Evolutionary conservation across 805 yeast genomes (phyloP).

Genomic region (Metschnikowia kofuensis): DNA sequence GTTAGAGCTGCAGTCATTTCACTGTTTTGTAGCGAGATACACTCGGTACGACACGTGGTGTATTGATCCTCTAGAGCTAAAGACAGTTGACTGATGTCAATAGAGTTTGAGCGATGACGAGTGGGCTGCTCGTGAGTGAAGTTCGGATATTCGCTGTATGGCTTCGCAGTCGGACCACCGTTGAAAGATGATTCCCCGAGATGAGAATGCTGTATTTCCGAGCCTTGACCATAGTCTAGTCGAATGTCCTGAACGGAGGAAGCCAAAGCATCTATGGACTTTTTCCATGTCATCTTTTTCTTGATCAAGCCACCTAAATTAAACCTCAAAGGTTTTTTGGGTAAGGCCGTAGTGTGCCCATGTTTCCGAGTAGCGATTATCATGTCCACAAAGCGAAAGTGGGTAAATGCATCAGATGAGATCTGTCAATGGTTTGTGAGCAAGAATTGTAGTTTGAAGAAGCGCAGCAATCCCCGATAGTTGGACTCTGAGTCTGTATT

Average conservation of each 20-base stretch:
- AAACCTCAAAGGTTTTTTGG: constrained; percentile 13
- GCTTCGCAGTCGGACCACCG: neutral
- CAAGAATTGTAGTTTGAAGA: too few species aligned
- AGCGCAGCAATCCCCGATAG: too few species aligned
- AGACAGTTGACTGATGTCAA: neutral
- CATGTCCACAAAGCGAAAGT: constrained; percentile 4
- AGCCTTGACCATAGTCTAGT: constrained; percentile 2
- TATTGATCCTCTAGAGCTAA: constrained; percentile 12
- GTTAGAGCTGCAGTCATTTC: constrained; percentile 33
- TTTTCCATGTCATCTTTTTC: constrained; percentile 18
- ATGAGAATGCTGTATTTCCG: neutral
- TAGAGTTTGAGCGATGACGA: constrained; percentile 4
- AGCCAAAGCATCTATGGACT: constrained; percentile 13
- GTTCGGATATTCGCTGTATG: neutral
- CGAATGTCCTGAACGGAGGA: constrained; percentile 7
- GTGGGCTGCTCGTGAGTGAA: neutral
- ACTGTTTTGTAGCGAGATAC: constrained; percentile 36
- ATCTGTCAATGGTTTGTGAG: too few species aligned
- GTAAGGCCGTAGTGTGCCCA: constrained; percentile 8
- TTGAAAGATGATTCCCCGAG: neutral
- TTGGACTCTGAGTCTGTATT: too few species aligned
- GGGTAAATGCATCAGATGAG: neutral
- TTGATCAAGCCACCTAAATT: constrained; percentile 19
- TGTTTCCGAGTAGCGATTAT: constrained; percentile 17
- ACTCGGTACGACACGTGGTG: constrained; percentile 33